Percentiles rank a stretch among this genome's conserved stretches.
Evolutionary conservation across 2,329 filamentous ascomycete genomes (phyloP).

Genomic region (Penicillium sp.): DNA sequence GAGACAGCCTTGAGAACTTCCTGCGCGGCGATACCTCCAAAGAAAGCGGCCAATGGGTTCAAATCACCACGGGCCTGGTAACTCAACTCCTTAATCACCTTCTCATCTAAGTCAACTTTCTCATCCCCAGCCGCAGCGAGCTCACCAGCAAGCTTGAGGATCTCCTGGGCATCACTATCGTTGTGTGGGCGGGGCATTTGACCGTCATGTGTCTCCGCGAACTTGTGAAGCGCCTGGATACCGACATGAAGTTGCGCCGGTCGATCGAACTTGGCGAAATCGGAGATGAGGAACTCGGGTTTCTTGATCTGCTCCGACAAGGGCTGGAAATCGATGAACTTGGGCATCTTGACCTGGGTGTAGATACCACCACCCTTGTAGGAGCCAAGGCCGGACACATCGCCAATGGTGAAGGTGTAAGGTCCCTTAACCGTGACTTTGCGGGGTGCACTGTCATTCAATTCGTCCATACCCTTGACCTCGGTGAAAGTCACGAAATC

Average conservation of each 20-base stretch:
- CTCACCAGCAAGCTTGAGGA: constrained; percentile 72
- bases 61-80: constrained; percentile 93
- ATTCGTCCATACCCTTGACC: constrained; percentile 82
- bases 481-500: constrained; percentile 96
- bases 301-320: constrained; percentile 76
- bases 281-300: constrained; percentile 86
- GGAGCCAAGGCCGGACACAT: constrained; percentile 80
- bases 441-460: constrained; percentile 80
- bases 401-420: constrained; percentile 96
- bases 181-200: constrained; percentile 81
- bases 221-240: constrained; percentile 88
- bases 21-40: constrained; percentile 89
- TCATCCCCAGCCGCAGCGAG: constrained; percentile 68
- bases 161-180: constrained; percentile 75
- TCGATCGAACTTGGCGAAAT: constrained; percentile 97
- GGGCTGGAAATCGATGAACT: constrained; percentile 83
- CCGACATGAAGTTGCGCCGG: constrained; percentile 89
- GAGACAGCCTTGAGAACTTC: constrained; percentile 96
- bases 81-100: constrained; percentile 86
- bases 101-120: constrained; percentile 83
- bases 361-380: constrained; percentile 89
- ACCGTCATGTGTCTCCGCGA: constrained; percentile 69
- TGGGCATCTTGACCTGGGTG: constrained; percentile 98
- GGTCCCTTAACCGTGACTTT: constrained; percentile 94
- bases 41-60: constrained; percentile 89